phyloP scores from a whole-genome alignment of 768 basidiomycete species.

The Baorangia bicolor region DNA sequence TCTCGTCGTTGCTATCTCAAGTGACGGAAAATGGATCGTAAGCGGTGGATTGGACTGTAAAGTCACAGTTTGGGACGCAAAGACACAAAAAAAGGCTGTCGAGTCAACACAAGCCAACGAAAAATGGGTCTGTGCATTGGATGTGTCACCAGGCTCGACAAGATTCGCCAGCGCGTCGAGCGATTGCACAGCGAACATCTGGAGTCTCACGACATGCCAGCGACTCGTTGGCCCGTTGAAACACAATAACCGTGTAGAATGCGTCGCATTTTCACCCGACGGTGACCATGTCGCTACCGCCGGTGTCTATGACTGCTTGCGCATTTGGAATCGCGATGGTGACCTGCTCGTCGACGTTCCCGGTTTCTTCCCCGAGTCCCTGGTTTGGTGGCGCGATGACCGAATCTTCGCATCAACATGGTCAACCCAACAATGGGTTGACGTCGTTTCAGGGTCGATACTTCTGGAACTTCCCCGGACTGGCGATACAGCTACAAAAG shows the following conservation, averaged over 20 bases:
- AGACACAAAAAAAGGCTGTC: neutral
- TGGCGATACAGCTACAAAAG: neutral
- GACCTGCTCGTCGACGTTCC: neutral
- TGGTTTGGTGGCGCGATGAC: constrained; percentile 18
- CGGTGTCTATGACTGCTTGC: constrained; percentile 3
- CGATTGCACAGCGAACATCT: constrained; percentile 4
- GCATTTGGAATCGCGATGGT: constrained; percentile 15
- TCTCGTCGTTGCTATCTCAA: constrained; percentile 12
- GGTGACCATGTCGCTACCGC: constrained; percentile 14
- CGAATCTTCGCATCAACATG: constrained; percentile 11
- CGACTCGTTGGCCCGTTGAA: constrained; percentile 14
- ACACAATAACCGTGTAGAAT: constrained; percentile 7
- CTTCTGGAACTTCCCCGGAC: constrained; percentile 10
- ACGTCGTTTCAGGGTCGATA: constrained; percentile 4
- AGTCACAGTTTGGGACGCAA: constrained; percentile 13
- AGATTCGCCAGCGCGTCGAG: constrained; percentile 13
- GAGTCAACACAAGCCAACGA: neutral
- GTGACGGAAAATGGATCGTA: constrained; percentile 16
- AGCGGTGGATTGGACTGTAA: constrained; percentile 10
- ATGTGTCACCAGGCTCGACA: constrained; percentile 17
- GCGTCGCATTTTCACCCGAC: constrained; percentile 16
- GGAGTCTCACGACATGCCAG: constrained; percentile 11
- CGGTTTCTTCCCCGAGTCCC: constrained; percentile 9
- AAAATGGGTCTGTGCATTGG: constrained; percentile 8
- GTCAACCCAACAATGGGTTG: constrained; percentile 12